These are phyloP conservation scores for Rostrohypoxylon terebratum DNA, from an alignment of 495 filamentous ascomycete species.

Conservation along the genomic window DNA sequence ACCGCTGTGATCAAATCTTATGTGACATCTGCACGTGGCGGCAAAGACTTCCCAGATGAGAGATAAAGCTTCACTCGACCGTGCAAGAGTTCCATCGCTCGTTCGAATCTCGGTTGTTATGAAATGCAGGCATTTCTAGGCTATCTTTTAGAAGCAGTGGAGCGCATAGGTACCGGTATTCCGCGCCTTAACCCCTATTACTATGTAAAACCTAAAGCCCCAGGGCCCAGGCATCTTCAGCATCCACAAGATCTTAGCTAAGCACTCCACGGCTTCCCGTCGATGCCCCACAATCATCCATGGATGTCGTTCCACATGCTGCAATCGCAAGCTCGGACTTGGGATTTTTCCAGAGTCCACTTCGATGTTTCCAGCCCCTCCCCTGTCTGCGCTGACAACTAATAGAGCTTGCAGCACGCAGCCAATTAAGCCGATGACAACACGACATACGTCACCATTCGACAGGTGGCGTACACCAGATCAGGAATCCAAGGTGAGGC, in stretches of 20 bases:
- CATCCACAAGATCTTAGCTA: neutral
- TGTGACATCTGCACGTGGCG: conserved; percentile 33
- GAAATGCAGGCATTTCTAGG: neutral
- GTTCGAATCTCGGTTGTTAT: conserved; percentile 3
- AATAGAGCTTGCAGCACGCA: neutral
- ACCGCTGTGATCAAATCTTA: conserved; percentile 26
- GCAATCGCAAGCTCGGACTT: conserved; percentile 24
- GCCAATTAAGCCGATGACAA: conserved; percentile 36
- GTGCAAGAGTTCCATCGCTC: conserved; percentile 6
- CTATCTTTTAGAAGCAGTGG: conserved; percentile 2
- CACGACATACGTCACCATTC: conserved; percentile 41
- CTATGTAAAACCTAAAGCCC: too few species aligned
- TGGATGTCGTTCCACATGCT: conserved; percentile 7
- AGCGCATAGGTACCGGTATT: neutral
- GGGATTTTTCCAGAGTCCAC: conserved; percentile 12
- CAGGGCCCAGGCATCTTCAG: neutral
- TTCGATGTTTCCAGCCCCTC: neutral
- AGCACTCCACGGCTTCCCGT: neutral
- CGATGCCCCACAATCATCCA: conserved; percentile 28
- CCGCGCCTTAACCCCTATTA: neutral
- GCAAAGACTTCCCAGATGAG: conserved; percentile 10
- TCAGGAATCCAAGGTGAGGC: conserved; percentile 36
- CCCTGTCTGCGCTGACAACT: neutral
- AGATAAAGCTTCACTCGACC: conserved; percentile 10
- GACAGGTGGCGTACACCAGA: conserved; percentile 18